Base-by-base conservation (phyloP, 805 yeast species). In the Metschnikowia noctiluminum region DNA sequence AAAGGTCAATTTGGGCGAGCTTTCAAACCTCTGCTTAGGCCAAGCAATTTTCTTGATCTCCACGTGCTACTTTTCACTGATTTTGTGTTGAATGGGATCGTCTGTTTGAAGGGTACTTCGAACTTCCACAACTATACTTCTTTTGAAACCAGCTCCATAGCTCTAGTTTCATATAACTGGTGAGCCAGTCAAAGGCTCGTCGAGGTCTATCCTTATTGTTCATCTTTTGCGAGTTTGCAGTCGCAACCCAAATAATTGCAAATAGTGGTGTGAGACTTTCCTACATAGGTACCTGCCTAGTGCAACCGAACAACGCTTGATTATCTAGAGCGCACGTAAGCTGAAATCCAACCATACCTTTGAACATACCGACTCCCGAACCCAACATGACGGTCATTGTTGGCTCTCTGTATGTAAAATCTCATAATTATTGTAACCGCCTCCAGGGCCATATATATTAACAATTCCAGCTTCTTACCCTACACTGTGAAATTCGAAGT, bases 401-500 rank as follows among this genome's bases (percentile, higher is more conserved):
- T 28, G 90, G 87, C 13, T 82, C 92, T 13, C 69, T 86, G 80
- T 80, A 75, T 58, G 85, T 79, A 15, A 10, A 15, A 27, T 1
- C 21, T 5, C 21, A 21, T 21, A 21, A 21, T 3, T 21, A 2
- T 21, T 21, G 21, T 21, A 21, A 21, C 4, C 21, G 21, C 21
- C 21, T 21, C 21, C 21, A 21, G 21, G 21, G 21, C 4, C 4
- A 2, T 4, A 21, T 21, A 21, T 58, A 60, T 62, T 61, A 57
- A 60, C 62, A 34, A 13, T 34, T 12, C 42, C 50, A 80, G 86
- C 42, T 85, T 85, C 57, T 70, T 86, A 41, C 94, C 94, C 2
- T 82, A 82, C 59, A 83, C 89, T 3, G 89, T 85, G n/a, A 87
- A 85, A 54, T 80, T 80, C 54, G 81, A 80, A 53, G 76, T 80